Percentiles rank a stretch among this genome's conserved stretches.
phyloP scores from a whole-genome alignment of 306 rosid species.

The Cucurbita ficifolia region DNA sequence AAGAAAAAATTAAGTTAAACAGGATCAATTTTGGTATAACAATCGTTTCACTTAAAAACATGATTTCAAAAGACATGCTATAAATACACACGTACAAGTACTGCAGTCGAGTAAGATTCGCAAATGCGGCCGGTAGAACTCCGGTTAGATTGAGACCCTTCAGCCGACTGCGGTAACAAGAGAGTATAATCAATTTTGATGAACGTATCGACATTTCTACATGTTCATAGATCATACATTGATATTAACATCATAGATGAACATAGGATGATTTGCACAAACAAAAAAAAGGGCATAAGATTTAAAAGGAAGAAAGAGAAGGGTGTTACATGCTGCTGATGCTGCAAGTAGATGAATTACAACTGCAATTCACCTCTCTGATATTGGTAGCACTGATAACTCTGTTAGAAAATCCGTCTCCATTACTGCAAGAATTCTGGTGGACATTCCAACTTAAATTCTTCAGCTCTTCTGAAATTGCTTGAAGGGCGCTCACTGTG shows the following conservation, averaged over 20 bases:
- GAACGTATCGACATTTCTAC: no score
- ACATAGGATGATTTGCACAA: no score
- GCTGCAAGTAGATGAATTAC: constrained; percentile 32
- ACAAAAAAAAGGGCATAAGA: no score
- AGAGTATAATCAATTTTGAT: not conserved
- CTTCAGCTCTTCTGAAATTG: constrained; percentile 35
- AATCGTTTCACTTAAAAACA: not conserved
- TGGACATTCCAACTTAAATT: constrained; percentile 28
- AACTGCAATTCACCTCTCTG: constrained; percentile 34
- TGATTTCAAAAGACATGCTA: not conserved
- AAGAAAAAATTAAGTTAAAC: not conserved
- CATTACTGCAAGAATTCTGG: constrained; percentile 18
- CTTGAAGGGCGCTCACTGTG: constrained; percentile 24
- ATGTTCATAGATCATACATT: no score
- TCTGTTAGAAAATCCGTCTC: constrained; percentile 3
- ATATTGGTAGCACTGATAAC: no score
- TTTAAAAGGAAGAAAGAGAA: not conserved
- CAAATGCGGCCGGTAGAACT: constrained; percentile 40
- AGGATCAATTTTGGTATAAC: no score
- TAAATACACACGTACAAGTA: constrained; percentile 29
- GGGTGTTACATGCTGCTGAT: constrained; percentile 30
- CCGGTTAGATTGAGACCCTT: constrained; percentile 41
- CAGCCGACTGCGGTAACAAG: constrained; percentile 12
- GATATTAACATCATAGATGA: no score
- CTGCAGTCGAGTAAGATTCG: constrained; percentile 32